Evolutionary conservation across 2,329 filamentous ascomycete genomes (phyloP).

Genomic region (Pseudogymnoascus sp.): DNA sequence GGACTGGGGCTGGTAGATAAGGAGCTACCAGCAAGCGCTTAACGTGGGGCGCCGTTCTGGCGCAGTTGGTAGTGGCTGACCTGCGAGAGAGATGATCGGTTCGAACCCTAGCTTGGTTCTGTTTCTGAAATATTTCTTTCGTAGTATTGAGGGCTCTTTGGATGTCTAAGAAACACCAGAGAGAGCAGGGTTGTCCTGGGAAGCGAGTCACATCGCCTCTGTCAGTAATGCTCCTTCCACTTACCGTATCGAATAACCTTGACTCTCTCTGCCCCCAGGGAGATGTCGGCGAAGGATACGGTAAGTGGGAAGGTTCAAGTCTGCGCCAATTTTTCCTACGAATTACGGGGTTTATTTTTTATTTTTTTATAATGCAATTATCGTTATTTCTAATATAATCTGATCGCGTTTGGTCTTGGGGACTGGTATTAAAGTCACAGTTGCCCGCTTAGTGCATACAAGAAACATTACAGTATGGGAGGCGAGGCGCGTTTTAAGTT

Average conservation of each 20-base stretch:
- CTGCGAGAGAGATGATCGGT: neutral
- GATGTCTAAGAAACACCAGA: neutral
- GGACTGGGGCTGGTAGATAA: neutral
- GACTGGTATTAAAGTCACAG: neutral
- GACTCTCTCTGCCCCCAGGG: neutral
- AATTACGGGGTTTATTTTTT: neutral
- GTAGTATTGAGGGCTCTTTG: neutral
- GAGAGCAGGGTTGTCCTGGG: slow-evolving; percentile 1
- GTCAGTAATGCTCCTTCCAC: neutral
- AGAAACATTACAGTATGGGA: no score
- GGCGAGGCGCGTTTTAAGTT: no score
- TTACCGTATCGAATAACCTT: neutral
- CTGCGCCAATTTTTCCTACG: neutral
- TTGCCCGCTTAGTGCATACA: no score
- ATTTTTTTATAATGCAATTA: neutral
- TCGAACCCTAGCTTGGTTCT: neutral
- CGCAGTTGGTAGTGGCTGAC: neutral
- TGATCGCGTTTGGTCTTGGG: neutral
- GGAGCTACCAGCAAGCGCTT: neutral
- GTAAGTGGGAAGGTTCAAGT: neutral
- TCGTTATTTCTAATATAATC: no score
- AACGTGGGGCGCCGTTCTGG: neutral
- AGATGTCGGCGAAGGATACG: neutral
- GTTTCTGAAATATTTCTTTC: neutral
- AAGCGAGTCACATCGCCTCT: neutral